Base-by-base conservation (phyloP, 371 early-diverging fungal species). In the Dichotomocladium elegans region DNA sequence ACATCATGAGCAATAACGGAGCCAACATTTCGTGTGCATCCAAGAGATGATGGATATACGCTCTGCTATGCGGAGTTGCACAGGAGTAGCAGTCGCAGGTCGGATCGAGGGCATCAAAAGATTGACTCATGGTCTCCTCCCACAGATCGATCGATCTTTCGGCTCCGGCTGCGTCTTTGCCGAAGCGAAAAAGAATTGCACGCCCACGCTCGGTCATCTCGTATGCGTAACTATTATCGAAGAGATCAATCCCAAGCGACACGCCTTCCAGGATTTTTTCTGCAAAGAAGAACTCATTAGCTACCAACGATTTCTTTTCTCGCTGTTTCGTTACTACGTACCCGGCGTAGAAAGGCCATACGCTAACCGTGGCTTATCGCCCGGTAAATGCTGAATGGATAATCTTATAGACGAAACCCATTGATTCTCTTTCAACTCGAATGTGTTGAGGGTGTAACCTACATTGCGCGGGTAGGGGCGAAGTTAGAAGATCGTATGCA, bases 1-100 rank as follows among this genome's bases (percentile, higher is more conserved):
- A 77, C 78, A 77, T 77, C 85, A 88, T 89, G 14, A 91, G 59
- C 47, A 91, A 62, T 15, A 91, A 83, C 0, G 84, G 81, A 5
- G 80, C 90, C 47, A 91, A 66, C 90, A 91, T 91, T 65, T 91
- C 92, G 41, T 86, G 86, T 4, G 89, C 78, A 44, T 74, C 78
- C 42, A 89, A 54, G 31, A 91, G 69, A 54, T 91, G 92, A 61
- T 89, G 85, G 48, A 89, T 77, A 58, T 89, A 91, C 5, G 90
- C 85, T 26, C 86, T 80, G 21, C 86, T 79, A 66, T 90, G 86
- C 29, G 76, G 76, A 26, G 70, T 70, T 41, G 72, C 62, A 58
- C 92, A 90, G 14, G 88, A 68, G 47, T 81, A 80, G 57, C 90
- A 90, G 31, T 64, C 61, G 59, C 90, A 90, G 8, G 70, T 72